Evolutionary conservation across 164 flowering plant species (phyloP).

Genomic region (Annona squamosa): DNA sequence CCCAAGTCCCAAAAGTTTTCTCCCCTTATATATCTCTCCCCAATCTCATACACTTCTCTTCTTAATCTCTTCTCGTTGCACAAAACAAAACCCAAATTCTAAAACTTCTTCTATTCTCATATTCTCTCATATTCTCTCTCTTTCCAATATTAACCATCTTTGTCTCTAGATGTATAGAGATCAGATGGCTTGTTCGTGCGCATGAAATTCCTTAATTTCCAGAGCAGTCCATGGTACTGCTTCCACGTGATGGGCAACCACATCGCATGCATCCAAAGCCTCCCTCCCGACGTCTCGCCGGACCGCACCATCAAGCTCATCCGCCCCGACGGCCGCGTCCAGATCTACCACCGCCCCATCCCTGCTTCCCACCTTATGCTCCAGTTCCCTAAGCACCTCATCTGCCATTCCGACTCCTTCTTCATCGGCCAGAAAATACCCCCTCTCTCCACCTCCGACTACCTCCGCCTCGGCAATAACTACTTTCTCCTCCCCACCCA

Average conservation of each 20-base stretch:
- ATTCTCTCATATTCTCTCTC: constrained; percentile 1
- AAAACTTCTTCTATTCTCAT: neutral
- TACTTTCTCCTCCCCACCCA: constrained; percentile 60
- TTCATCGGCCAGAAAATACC: constrained; percentile 65
- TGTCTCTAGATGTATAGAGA: neutral
- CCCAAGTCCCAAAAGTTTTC: no score
- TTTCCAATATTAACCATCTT: neutral
- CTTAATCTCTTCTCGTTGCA: neutral
- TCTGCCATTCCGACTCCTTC: constrained; percentile 57
- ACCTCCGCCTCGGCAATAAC: constrained; percentile 52
- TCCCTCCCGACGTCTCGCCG: constrained; percentile 5
- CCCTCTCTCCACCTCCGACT: constrained; percentile 35
- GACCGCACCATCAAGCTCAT: constrained; percentile 35
- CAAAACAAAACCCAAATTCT: neutral
- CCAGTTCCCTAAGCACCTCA: constrained; percentile 49
- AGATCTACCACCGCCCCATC: constrained; percentile 44
- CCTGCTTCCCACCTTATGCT: constrained; percentile 43
- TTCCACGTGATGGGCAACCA: constrained; percentile 20
- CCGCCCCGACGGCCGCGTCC: constrained; percentile 40
- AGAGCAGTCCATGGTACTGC: constrained; percentile 21
- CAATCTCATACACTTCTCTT: neutral
- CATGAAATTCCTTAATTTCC: constrained; percentile 17
- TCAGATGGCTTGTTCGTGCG: constrained; percentile 6
- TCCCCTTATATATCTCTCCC: no score
- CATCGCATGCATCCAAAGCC: constrained; percentile 16